phyloP scores from a whole-genome alignment of 257 asterid species.

The Oldenlandia corymbosa region DNA sequence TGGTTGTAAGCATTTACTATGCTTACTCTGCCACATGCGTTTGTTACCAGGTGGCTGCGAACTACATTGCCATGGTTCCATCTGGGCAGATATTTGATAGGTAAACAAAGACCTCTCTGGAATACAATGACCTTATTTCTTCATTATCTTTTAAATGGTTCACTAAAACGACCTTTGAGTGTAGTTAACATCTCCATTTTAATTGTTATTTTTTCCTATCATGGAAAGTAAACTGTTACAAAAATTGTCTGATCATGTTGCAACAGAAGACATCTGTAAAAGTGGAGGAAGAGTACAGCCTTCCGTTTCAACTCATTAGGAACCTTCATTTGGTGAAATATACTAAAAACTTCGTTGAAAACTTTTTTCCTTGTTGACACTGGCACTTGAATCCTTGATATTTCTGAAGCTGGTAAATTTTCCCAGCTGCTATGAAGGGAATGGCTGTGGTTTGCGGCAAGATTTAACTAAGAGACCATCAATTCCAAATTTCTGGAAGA shows the following conservation, averaged over 20 bases:
- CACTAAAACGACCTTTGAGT: not conserved
- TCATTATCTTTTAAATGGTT: not conserved
- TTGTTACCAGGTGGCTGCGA: slow-evolving; percentile 79
- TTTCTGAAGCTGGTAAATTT: not conserved
- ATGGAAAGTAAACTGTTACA: no score
- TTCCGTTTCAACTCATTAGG: not conserved
- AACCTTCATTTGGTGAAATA: not conserved
- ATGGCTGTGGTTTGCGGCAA: not conserved
- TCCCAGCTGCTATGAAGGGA: not conserved
- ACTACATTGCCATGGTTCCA: slow-evolving; percentile 95
- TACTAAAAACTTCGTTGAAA: no score
- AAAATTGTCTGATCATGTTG: not conserved
- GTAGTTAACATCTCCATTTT: not conserved
- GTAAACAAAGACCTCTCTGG: slow-evolving; percentile 25
- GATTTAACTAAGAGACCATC: not conserved
- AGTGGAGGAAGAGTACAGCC: not conserved
- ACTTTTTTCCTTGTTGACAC: no score
- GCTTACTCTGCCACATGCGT: not conserved
- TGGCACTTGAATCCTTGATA: not conserved
- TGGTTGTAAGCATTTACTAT: not conserved
- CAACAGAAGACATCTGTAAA: not conserved
- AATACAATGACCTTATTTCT: not conserved
- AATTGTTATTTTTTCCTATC: no score
- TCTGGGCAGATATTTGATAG: slow-evolving; percentile 98
- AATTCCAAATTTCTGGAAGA: not conserved